A percentile compares a stretch with the other conserved stretches of the same genome.
Evolutionary conservation across 1,284 basidiomycete genomes (phyloP).

Genomic region (Vanrija humicola): DNA sequence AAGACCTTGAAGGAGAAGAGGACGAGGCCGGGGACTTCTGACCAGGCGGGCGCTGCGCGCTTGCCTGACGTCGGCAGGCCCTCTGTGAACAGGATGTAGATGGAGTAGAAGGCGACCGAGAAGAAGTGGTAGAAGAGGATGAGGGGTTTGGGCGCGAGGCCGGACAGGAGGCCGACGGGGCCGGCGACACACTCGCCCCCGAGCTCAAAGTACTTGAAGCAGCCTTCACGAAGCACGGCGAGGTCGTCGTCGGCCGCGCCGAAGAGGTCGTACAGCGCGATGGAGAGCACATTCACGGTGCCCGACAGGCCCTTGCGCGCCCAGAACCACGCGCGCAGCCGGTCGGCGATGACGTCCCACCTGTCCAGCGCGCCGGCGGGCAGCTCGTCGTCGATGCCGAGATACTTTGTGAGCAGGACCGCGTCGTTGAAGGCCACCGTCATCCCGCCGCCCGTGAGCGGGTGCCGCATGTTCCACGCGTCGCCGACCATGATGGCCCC

Average conservation of each 20-base stretch:
- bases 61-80: slow-evolving; percentile 48
- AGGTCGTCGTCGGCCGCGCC: slow-evolving; percentile 66
- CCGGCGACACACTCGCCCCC: slow-evolving; percentile 86
- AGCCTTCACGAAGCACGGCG: slow-evolving; percentile 81
- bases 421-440: slow-evolving; percentile 85
- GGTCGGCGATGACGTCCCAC: slow-evolving; percentile 60
- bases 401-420: slow-evolving; percentile 64
- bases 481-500: slow-evolving; percentile 89
- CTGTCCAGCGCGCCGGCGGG: slow-evolving; percentile 51
- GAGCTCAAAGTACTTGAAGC: slow-evolving; percentile 95
- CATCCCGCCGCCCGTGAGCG: slow-evolving; percentile 95
- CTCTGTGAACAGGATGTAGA: slow-evolving; percentile 78
- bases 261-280: slow-evolving; percentile 88
- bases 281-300: slow-evolving; percentile 83
- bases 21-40: slow-evolving; percentile 61
- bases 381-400: slow-evolving; percentile 49
- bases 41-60: slow-evolving; percentile 48
- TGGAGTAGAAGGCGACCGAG: slow-evolving; percentile 86
- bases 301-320: slow-evolving; percentile 71
- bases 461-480: slow-evolving; percentile 99
- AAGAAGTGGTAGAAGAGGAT: slow-evolving; percentile 91
- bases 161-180: slow-evolving; percentile 78
- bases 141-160: slow-evolving; percentile 66
- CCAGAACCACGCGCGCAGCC: slow-evolving; percentile 77
- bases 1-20: slow-evolving; percentile 62